Base-by-base conservation (phyloP, 805 yeast genomes). In the Zygotorulaspora sp. region DNA sequence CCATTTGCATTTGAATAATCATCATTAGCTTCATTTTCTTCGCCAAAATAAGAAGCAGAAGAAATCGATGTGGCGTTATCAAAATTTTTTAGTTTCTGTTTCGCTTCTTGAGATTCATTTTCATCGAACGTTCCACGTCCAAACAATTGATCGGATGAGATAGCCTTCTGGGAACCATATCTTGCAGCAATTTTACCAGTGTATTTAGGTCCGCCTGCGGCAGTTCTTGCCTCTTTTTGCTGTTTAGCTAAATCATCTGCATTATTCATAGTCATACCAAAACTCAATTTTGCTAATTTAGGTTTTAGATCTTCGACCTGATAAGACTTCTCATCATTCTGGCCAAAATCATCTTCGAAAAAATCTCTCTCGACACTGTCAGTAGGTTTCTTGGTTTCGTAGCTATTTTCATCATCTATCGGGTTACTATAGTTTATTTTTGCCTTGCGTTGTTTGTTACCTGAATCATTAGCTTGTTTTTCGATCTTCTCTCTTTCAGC, bases 71-170 rank as follows among this genome's bases (percentile, higher is more conserved):
- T 81, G 2, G 97, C 95, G 38, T 90, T 92, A 42, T 75, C 77
- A 64, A 85, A 92, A 3, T 81, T 67, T 60, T 81, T 87, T 38
- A 92, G 69, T 54, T 92, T 89, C n/a, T 75, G 57, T 47, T 74
- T 73, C 2, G 97, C 97, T 62, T 88, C 96, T 31, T 72, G 72
- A 38, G 82, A 82, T 26, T 85, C 84, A 2, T 70, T 71, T 48
- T 83, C 83, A 54, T 87, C 97, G 55, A 75, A 86, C 17, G 78
- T 67, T 29, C 89, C 90, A 55, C 95, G 80, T 13, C 96, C 96
- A 62, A 92, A 92, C 55, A 76, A 78, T 66, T 89, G 94, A 64
- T 92, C 97, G 2, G 97, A 89, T 0, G 97, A 92, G 47, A 92
- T 92, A 32, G 89, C 96, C 72, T 86, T 90, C 61, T 89, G 96